Conservation (phyloP, 208 protist species). For the Leishmania guyanensis region DNA sequence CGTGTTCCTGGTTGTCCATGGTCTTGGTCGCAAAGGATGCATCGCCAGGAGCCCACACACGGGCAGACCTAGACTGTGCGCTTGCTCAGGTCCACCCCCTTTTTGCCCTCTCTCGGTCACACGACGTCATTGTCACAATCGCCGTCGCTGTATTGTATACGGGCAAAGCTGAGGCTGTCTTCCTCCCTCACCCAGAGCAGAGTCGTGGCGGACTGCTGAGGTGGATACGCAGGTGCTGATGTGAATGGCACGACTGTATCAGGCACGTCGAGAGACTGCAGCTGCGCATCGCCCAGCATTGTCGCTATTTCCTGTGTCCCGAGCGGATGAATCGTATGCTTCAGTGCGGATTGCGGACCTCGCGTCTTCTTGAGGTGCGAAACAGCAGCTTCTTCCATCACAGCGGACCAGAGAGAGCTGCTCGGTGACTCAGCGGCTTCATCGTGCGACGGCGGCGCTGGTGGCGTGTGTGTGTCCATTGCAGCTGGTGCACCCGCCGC, state of each 20-base stretch:
- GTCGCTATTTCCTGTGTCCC: constrained; percentile 40
- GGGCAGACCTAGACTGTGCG: neutral
- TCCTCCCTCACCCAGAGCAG: neutral
- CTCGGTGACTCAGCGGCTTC: neutral
- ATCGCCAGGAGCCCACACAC: neutral
- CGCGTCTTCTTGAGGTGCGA: constrained; percentile 17
- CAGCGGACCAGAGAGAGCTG: constrained; percentile 11
- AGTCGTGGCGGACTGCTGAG: neutral
- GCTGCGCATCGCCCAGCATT: constrained; percentile 9
- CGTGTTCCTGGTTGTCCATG: neutral
- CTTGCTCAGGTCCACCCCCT: neutral
- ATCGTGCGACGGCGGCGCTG: neutral
- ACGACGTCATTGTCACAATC: neutral
- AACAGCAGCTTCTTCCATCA: neutral
- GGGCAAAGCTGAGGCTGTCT: neutral
- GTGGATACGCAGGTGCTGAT: neutral
- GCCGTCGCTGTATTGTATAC: neutral
- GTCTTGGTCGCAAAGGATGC: neutral
- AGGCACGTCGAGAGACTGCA: neutral
- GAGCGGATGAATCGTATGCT: constrained; percentile 39
- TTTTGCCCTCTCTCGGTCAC: neutral
- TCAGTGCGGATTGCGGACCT: constrained; percentile 38
- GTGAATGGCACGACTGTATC: neutral
- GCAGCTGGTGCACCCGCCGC: neutral
- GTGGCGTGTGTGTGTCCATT: neutral